A percentile compares a stretch with the other conserved stretches of the same genome.
Evolutionary conservation across 768 basidiomycete genomes (phyloP).

Genomic region (Russula brevipes): DNA sequence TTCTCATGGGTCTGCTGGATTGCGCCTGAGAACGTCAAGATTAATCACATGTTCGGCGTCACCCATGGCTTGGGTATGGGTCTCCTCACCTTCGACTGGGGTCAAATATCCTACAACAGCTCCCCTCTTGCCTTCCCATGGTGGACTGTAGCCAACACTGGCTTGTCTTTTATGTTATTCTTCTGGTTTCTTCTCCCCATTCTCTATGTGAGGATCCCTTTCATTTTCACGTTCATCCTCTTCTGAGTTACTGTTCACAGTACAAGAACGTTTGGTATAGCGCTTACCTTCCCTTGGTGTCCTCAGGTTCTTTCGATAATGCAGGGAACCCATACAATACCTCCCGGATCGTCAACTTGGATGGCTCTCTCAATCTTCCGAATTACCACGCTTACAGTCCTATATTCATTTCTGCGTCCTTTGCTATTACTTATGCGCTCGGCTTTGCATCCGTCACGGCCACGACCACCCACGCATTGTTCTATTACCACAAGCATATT

Average conservation of each 20-base stretch:
- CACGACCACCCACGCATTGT: slow-evolving; percentile 61
- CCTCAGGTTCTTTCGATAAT: slow-evolving; percentile 63
- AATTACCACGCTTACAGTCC: slow-evolving; percentile 56
- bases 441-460: slow-evolving; percentile 79
- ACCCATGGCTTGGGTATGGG: slow-evolving; percentile 48
- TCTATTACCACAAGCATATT: slow-evolving; percentile 78
- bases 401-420: slow-evolving; percentile 59
- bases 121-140: slow-evolving; percentile 75
- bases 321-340: slow-evolving; percentile 55
- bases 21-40: slow-evolving; percentile 56
- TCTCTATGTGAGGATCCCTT: slow-evolving; percentile 38
- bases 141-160: slow-evolving; percentile 76
- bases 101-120: slow-evolving; percentile 63
- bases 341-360: slow-evolving; percentile 46
- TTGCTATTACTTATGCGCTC: slow-evolving; percentile 71
- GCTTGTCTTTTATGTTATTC: slow-evolving; percentile 57
- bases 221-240: not conserved
- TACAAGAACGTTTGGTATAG: slow-evolving; percentile 30
- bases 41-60: slow-evolving; percentile 76
- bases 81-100: slow-evolving; percentile 77
- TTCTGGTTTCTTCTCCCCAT: slow-evolving; percentile 63
- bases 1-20: slow-evolving; percentile 61
- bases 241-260: slow-evolving; percentile 22
- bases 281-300: slow-evolving; percentile 45
- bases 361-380: slow-evolving; percentile 50